Base-by-base conservation (phyloP, 768 basidiomycete species). In the Termitomyces sp. region DNA sequence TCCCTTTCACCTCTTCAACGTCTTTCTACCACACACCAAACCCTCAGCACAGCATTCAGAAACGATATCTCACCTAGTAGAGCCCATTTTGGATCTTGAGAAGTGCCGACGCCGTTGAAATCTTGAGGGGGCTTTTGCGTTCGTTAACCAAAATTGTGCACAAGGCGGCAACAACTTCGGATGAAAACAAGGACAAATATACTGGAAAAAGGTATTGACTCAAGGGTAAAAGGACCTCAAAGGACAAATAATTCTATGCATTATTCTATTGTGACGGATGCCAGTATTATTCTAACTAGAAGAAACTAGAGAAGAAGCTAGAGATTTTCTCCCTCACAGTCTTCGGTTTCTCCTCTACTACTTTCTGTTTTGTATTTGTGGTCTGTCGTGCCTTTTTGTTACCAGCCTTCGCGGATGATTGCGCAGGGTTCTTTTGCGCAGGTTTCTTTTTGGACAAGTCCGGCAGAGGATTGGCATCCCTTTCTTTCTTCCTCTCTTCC, bases 51-150 rank as follows among this genome's bases (percentile, higher is more conserved):
- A 54, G 51, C 63, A 59, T 59, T 59, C 57, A 53, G 58, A 61
- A 51, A 59, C 44, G 58, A 58, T 68, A 67, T 71, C 87, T 79
- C 76, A 89, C 87, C 87, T 87, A 77, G 87, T 88, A 63, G 87
- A 89, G 69, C 85, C 86, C 87, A 88, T 89, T 80, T 80, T 84
- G 75, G 73, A 70, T 73, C 73, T 77, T 77, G 75, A 76, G 68
- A 73, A 72, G 69, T 71, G 73, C 72, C 74, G 72, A 70, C 71
- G 76, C 73, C 75, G 76, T 75, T 71, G 72, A 73, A 69, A 67
- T 75, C 72, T 73, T 77, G 73, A 70, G 70, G 69, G 67, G 71
- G 68, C 67, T 56, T 63, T 68, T 63, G 62, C 64, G 60, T 60
- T 45, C 54, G 33, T 29, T 60, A 60, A 64, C 67, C 66, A 63